Percentiles rank a stretch among this genome's conserved stretches.
phyloP scores from a whole-genome alignment of 495 filamentous ascomycete genomes.

The Aspergillus haitiensis region DNA sequence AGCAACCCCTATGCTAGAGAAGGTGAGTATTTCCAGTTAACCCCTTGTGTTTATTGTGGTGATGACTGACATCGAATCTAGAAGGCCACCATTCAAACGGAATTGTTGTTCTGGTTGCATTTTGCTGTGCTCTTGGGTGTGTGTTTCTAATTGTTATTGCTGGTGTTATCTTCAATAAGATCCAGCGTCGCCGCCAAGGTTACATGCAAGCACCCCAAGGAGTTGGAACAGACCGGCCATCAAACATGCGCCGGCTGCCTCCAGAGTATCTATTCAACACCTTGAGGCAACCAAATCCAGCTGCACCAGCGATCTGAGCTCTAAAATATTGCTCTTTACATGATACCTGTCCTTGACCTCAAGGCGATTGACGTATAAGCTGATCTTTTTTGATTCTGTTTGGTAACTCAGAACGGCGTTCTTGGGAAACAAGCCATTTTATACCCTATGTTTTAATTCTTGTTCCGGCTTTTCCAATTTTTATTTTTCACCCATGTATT shows the following conservation, averaged over 20 bases:
- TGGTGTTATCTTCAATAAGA: constrained; percentile 79
- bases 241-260: constrained; percentile 76
- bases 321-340: constrained; percentile 5
- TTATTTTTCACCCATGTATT: constrained; percentile 9
- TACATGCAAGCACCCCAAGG: constrained; percentile 78
- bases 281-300: constrained; percentile 42
- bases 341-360: constrained; percentile 3
- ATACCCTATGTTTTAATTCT: constrained; percentile 40
- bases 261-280: constrained; percentile 75
- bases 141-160: constrained; percentile 85
- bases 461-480: constrained; percentile 19
- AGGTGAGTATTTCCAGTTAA: constrained; percentile 42
- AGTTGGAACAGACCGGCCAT: constrained; percentile 67
- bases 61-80: constrained; percentile 28
- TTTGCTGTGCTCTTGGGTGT: constrained; percentile 82
- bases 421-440: constrained; percentile 35
- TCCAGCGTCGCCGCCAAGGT: constrained; percentile 81
- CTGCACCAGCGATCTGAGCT: constrained; percentile 41
- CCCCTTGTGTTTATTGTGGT: constrained; percentile 18
- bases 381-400: constrained; percentile 20
- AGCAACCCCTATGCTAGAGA: constrained; percentile 60
- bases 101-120: constrained; percentile 87
- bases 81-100: constrained; percentile 70
- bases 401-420: constrained; percentile 36
- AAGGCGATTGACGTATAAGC: constrained; percentile 21